A percentile compares a stretch with the other conserved stretches of the same genome.
These are phyloP conservation scores for Hypsizygus marmoreus DNA, from an alignment of 768 basidiomycete genomes.

Conservation along the genomic window DNA sequence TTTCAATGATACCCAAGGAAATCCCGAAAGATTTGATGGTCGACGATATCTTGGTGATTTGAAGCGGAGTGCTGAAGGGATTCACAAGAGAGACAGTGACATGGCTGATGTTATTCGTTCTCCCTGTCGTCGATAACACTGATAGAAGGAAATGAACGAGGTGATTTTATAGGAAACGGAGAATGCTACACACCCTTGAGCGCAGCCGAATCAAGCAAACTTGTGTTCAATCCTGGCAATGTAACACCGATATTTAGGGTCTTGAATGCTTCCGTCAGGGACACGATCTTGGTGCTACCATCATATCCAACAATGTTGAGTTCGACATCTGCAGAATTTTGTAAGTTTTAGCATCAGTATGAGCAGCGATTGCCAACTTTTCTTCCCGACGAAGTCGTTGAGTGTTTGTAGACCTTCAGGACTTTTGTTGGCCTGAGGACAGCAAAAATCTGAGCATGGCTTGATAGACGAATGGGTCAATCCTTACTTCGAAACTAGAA, in stretches of 20 bases:
- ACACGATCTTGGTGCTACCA: conserved; percentile 59
- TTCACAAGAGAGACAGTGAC: conserved; percentile 64
- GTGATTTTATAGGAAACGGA: neutral
- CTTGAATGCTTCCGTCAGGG: conserved; percentile 62
- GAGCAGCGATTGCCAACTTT: conserved; percentile 33
- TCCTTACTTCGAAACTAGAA: conserved; percentile 51
- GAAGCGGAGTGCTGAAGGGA: conserved; percentile 64
- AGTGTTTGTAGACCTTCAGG: conserved; percentile 63
- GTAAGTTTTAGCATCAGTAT: neutral
- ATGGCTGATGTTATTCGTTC: conserved; percentile 61
- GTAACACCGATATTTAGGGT: conserved; percentile 55
- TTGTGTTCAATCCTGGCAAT: conserved; percentile 61
- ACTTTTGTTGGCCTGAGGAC: conserved; percentile 55
- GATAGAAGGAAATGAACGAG: conserved; percentile 3
- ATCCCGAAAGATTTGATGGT: conserved; percentile 66
- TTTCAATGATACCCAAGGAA: conserved; percentile 59
- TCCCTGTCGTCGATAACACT: conserved; percentile 69
- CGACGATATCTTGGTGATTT: conserved; percentile 59
- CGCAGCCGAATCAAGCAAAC: conserved; percentile 56
- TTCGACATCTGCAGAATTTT: conserved; percentile 46
- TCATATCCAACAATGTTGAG: conserved; percentile 59
- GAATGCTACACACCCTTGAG: conserved; percentile 51
- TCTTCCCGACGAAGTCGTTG: conserved; percentile 65
- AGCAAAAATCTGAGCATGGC: neutral
- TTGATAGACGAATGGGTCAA: conserved; percentile 17